Percentiles rank a stretch among this genome's conserved stretches.
phyloP scores from a whole-genome alignment of 306 rosid species.

The Cucumis hystrix region DNA sequence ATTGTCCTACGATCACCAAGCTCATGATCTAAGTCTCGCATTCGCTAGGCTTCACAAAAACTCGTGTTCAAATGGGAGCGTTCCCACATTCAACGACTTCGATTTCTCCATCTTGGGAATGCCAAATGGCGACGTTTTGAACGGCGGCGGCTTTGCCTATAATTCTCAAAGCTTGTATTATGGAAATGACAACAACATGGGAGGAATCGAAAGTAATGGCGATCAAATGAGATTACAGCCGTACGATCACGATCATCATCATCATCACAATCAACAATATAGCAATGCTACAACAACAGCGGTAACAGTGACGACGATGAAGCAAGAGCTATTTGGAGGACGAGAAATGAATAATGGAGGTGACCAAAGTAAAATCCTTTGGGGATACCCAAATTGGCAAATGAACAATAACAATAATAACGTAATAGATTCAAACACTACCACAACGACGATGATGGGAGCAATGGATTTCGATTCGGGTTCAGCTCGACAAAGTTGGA shows the following conservation, averaged over 20 bases:
- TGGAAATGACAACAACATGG: background rate
- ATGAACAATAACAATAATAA: background rate
- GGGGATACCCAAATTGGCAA: constrained; percentile 9
- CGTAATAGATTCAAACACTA: background rate
- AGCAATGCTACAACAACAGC: constrained; percentile 3
- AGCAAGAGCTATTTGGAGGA: constrained; percentile 5
- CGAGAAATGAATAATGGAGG: background rate
- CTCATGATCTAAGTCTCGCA: background rate
- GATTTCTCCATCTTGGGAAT: background rate
- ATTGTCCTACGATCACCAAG: constrained; percentile 4
- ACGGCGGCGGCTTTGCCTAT: background rate
- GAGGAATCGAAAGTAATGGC: background rate
- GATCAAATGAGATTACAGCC: background rate
- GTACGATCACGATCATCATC: background rate
- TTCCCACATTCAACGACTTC: background rate
- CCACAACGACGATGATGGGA: background rate
- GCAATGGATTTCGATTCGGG: background rate
- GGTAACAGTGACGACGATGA: background rate
- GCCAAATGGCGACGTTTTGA: background rate
- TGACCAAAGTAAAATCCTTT: background rate
- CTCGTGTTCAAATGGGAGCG: background rate
- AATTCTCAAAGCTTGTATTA: background rate
- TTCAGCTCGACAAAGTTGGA: background rate
- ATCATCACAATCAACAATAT: background rate
- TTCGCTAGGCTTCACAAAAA: constrained; percentile 5